Conservation (phyloP, 1,284 basidiomycete genomes). For the Boletus smithii region DNA sequence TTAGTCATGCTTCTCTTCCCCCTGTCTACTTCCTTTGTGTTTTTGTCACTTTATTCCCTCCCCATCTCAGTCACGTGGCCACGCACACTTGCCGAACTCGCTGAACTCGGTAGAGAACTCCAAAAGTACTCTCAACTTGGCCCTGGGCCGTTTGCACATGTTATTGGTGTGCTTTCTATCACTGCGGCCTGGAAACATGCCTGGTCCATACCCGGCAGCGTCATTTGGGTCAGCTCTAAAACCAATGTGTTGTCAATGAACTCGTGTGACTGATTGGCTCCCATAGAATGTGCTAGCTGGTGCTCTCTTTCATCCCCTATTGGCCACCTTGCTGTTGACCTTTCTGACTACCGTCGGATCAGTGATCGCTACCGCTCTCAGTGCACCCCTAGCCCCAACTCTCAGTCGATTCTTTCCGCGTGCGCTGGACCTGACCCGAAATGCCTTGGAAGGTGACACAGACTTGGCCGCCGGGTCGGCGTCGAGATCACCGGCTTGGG, state of each 20-base stretch:
- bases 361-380: slow-evolving; percentile 71
- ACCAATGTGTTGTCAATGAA: slow-evolving; percentile 21
- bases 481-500: slow-evolving; percentile 68
- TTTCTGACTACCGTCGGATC: slow-evolving; percentile 85
- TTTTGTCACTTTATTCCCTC: slow-evolving; percentile 51
- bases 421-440: slow-evolving; percentile 76
- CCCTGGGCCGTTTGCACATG: slow-evolving; percentile 57
- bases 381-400: slow-evolving; percentile 81
- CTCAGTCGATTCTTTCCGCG: slow-evolving; percentile 78
- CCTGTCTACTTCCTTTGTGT: slow-evolving; percentile 52
- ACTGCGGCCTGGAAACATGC: slow-evolving; percentile 91
- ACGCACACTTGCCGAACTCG: slow-evolving; percentile 67
- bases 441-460: slow-evolving; percentile 56
- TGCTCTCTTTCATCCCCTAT: slow-evolving; percentile 75
- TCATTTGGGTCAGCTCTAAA: slow-evolving; percentile 66
- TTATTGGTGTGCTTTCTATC: slow-evolving; percentile 79
- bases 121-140: slow-evolving; percentile 75
- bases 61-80: slow-evolving; percentile 77
- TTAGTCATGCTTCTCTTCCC: slow-evolving; percentile 69
- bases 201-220: slow-evolving; percentile 90
- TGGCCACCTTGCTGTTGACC: slow-evolving; percentile 77
- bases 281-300: slow-evolving; percentile 84
- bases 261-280: slow-evolving; percentile 22
- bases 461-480: slow-evolving; percentile 35
- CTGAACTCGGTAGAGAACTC: slow-evolving; percentile 68